Conservation (phyloP, 179 eudicot species). For the Drosera spatulata region DNA sequence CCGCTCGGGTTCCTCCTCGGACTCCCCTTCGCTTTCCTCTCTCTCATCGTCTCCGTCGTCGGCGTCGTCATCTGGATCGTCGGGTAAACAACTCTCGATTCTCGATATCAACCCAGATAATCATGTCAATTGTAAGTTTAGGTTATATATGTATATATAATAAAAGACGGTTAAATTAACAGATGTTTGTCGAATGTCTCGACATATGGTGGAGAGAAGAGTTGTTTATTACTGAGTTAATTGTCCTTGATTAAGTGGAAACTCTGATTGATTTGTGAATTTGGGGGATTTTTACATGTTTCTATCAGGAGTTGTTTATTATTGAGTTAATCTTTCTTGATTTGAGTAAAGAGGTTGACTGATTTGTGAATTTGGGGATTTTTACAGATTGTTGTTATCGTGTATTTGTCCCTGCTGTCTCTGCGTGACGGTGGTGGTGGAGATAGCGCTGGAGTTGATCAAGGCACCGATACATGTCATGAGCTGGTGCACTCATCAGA, state of each 20-base stretch:
- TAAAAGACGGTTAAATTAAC: no score
- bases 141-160: no score
- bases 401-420: constrained; percentile 83
- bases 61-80: constrained; percentile 49
- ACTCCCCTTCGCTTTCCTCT: constrained; percentile 57
- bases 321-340: not conserved
- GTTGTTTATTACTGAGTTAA: no score
- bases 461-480: constrained; percentile 82
- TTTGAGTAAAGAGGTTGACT: no score
- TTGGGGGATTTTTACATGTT: no score
- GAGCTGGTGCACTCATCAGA: constrained; percentile 64
- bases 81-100: constrained; percentile 21
- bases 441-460: constrained; percentile 56
- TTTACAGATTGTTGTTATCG: constrained; percentile 44
- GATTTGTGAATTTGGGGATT: no score
- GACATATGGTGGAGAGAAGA: no score
- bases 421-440: constrained; percentile 74
- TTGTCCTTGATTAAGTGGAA: no score
- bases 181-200: no score
- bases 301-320: no score
- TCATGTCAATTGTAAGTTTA: no score
- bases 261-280: not conserved
- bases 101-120: no score
- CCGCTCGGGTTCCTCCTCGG: constrained; percentile 54
- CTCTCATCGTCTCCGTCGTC: constrained; percentile 42